Evolutionary conservation across 2,329 filamentous ascomycete genomes (phyloP).

Genomic region (Remersonia thermophila): DNA sequence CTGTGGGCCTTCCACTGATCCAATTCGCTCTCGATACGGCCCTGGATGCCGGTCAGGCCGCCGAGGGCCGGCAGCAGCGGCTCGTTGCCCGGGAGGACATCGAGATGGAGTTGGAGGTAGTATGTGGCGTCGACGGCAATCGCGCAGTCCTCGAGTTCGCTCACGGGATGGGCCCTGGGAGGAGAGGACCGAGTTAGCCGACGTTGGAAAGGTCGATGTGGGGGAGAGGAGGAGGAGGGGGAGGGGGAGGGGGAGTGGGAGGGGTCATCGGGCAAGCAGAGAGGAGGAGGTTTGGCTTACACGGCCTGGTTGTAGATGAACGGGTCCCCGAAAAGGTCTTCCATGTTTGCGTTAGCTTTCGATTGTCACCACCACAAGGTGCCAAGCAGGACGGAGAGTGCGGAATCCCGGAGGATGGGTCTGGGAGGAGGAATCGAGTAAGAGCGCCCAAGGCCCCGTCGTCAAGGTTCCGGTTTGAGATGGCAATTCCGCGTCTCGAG

Average conservation of each 20-base stretch:
- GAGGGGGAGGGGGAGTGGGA: background rate
- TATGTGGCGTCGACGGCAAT: constrained; percentile 83
- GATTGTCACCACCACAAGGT: background rate
- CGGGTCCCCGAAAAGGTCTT: constrained; percentile 11
- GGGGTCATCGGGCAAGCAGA: background rate
- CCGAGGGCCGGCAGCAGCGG: constrained; percentile 83
- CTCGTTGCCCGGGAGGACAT: constrained; percentile 59
- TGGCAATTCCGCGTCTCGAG: constrained; percentile 1
- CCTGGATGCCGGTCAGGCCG: constrained; percentile 68
- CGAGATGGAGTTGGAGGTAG: constrained; percentile 71
- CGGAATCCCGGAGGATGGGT: background rate
- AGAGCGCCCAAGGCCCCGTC: background rate
- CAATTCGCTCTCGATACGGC: constrained; percentile 65
- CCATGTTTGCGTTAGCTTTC: constrained; percentile 11
- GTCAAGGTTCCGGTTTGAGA: background rate
- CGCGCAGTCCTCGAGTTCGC: constrained; percentile 59
- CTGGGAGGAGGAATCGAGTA: background rate
- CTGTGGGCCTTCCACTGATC: constrained; percentile 55
- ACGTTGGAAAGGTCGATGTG: no score
- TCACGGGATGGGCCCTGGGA: constrained; percentile 46
- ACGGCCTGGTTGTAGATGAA: constrained; percentile 11
- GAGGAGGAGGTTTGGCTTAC: constrained; percentile 5
- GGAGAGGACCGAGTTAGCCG: constrained; percentile 6
- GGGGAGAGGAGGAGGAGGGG: no score
- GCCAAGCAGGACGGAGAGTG: background rate